Evolutionary conservation across 2,329 filamentous ascomycete species (phyloP), one percentile per base, ranked within the genome.

Genomic region (Penicillium sp.): DNA sequence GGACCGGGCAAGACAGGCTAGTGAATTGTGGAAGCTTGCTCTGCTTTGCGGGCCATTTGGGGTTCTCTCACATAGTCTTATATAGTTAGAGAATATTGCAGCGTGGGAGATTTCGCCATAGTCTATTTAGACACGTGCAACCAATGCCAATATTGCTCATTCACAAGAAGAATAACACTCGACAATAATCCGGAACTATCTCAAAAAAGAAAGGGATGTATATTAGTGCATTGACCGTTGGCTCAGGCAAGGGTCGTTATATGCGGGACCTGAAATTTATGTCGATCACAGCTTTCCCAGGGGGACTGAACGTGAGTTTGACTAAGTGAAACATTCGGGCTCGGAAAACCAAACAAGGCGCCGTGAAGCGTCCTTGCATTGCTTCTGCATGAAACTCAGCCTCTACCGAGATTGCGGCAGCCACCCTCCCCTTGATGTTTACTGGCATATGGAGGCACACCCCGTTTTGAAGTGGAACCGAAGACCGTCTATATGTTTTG

Each of bases 201-300:
- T 25, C 29, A 8, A 55, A 53, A 7, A 41, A 27, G 44, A 8
- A 33, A 36, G 39, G 43, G 43, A 33, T 39, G 48, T 48, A 43
- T 34, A 21, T 50, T 47, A 29, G 15, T n/a, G 50, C 40, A 53
- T 23, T 23, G 33, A 10, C 41, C 15, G 33, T 39, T 48, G 41
- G 43, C 31, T 21, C 11, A 58, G 41, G 55, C 36, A 63, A 57
- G 54, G 59, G 59, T 39, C 33, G 15, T 34, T 23, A 36, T 29
- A 27, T 43, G 41, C 46, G 41, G 43, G 38, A 6, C 10, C 45
- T 31, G 3, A 5, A 25, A 36, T n/a, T 8, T 44, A 31, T 27
- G 33, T 46, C 19, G 50, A 53, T 45, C 47, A 34, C 34, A 40
- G 9, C n/a, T 47, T 39, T 39, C n/a, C 34, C 2, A n/a, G 21